Evolutionary conservation across 2,329 filamentous ascomycete species (phyloP), one percentile per base, ranked within the genome.

Genomic region (Aspergillus sp.): DNA sequence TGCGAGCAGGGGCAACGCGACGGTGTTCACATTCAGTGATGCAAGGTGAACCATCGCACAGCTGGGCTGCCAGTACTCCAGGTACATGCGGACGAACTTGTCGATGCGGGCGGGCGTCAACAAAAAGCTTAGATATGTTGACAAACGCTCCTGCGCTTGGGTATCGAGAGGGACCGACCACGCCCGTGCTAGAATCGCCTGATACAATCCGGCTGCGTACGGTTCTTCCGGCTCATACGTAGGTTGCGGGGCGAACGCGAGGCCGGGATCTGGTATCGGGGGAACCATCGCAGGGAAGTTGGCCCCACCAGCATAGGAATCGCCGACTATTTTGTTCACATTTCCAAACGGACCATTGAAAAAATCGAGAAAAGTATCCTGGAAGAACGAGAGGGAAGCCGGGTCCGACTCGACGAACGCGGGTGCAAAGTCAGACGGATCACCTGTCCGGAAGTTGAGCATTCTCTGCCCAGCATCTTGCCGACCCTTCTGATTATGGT

Each of bases 31-130:
- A 57, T 78, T 70, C 55, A 82, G 81, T 0, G 78, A 74, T 5
- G 77, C 73, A 8, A 67, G 62, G 63, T 82, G 79, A 4, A 82
- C 65, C 28, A 82, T 76, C 0, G 78, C 68, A 57, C 76, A 79
- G 57, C 78, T 79, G 2, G 74, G 74, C 36, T 82, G 79, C 75
- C 80, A 81, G 59, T 75, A 76, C 39, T 75, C 74, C 58, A 81
- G 81, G 57, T 80, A 82, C 3, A 80, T 67, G 1, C 69, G 66
- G 4, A 79, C 65, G 57, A 78, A 80, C 59, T 76, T 79, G 13
- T 72, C 72, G 32, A 81, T 79, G 25, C 74, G 75, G 0, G 72
- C 70, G 1, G 77, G 76, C 0, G 74, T 79, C 32, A 81, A 69
- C 9, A 81, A 63, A 48, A 73, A 79, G 28, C 74, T 74, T 4